Percentiles rank a stretch among this genome's conserved stretches.
Evolutionary conservation across 2,329 filamentous ascomycete genomes (phyloP).

Genomic region (Davidsoniella virescens): DNA sequence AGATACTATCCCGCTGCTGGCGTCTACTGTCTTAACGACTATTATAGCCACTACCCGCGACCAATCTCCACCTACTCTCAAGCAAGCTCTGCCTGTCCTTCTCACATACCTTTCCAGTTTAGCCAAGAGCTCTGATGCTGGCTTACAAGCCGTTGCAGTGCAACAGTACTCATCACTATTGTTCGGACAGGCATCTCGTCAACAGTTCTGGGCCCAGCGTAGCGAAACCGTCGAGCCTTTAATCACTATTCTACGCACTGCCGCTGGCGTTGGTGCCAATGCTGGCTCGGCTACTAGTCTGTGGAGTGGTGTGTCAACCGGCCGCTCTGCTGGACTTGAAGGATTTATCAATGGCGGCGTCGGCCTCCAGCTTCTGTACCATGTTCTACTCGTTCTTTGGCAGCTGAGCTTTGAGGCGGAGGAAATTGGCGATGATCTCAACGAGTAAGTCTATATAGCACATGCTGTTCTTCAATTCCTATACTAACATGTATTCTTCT

Average conservation of each 20-base stretch:
- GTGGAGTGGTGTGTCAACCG: slow-evolving; percentile 39
- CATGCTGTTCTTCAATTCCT: not conserved
- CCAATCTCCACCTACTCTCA: slow-evolving; percentile 46
- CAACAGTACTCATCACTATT: slow-evolving; percentile 78
- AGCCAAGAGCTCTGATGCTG: slow-evolving; percentile 71
- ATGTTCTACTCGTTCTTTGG: slow-evolving; percentile 87
- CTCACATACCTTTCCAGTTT: slow-evolving; percentile 75
- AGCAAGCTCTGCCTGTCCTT: slow-evolving; percentile 64
- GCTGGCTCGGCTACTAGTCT: slow-evolving; percentile 42
- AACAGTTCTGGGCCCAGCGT: slow-evolving; percentile 81
- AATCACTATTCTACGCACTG: slow-evolving; percentile 65
- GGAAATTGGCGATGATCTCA: slow-evolving; percentile 54
- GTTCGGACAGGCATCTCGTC: slow-evolving; percentile 54
- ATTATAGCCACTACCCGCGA: slow-evolving; percentile 56
- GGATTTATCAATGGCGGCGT: slow-evolving; percentile 61
- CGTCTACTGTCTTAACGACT: slow-evolving; percentile 69
- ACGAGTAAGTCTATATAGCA: slow-evolving; percentile 46
- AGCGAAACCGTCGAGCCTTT: slow-evolving; percentile 72
- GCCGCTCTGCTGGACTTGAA: slow-evolving; percentile 45
- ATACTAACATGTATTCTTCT: not conserved
- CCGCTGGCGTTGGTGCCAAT: slow-evolving; percentile 55
- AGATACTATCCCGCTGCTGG: slow-evolving; percentile 76
- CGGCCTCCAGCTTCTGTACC: slow-evolving; percentile 82
- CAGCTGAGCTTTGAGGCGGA: slow-evolving; percentile 90
- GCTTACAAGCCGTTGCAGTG: slow-evolving; percentile 88